phyloP scores from a whole-genome alignment of 306 rosid genomes.

The Leucaena leucocephala region DNA sequence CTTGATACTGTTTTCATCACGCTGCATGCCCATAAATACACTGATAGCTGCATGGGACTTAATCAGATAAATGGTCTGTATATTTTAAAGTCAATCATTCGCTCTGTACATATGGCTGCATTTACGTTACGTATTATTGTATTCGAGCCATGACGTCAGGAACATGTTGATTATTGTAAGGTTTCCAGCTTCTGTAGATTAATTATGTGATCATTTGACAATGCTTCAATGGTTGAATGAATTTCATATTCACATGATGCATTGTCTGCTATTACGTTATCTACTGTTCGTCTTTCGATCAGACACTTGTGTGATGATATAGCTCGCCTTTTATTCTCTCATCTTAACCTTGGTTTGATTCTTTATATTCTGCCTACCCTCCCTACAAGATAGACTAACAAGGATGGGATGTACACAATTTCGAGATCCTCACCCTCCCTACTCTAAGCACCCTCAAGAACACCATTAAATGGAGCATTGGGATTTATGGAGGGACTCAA shows the following conservation, averaged over 20 bases:
- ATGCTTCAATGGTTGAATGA: conserved; percentile 26
- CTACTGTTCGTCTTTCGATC: not conserved
- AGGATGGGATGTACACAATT: no score
- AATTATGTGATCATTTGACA: conserved; percentile 31
- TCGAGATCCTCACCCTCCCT: not conserved
- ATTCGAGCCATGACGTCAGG: conserved; percentile 21
- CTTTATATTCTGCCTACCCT: no score
- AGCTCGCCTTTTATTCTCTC: no score
- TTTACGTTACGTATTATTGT: conserved; percentile 32
- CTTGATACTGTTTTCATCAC: not conserved
- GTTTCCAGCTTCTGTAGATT: conserved; percentile 40
- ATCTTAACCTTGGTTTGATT: no score
- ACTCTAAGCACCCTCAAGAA: not conserved
- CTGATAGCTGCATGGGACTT: conserved; percentile 28
- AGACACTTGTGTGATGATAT: no score
- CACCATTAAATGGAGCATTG: not conserved
- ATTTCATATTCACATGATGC: conserved; percentile 11
- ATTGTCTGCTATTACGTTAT: not conserved
- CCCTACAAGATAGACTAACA: no score
- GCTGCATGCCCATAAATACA: not conserved
- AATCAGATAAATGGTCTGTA: conserved; percentile 12
- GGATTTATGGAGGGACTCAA: not conserved
- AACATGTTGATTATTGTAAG: conserved; percentile 27
- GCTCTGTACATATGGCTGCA: conserved; percentile 44
- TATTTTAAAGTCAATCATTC: conserved; percentile 24